Percentiles rank a stretch among this genome's conserved stretches.
These are phyloP conservation scores for Aspergillus sp. DNA, from an alignment of 2,329 filamentous ascomycete species.

Conservation along the genomic window DNA sequence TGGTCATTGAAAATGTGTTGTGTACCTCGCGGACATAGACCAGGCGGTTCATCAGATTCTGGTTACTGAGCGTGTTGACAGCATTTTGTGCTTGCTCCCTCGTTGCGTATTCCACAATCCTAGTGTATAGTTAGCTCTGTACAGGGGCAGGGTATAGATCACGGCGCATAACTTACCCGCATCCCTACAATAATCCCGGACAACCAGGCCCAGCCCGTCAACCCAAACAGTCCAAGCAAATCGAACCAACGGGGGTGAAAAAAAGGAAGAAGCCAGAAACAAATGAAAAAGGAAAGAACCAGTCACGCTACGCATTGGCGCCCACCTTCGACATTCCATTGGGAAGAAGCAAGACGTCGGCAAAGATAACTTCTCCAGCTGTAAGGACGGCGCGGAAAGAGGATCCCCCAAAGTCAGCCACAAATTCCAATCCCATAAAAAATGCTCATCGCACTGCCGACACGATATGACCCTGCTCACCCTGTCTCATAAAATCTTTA, in stretches of 20 bases:
- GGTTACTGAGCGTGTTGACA: slow-evolving; percentile 97
- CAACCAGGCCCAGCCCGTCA: slow-evolving; percentile 97
- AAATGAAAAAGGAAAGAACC: slow-evolving; percentile 61
- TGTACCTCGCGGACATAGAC: slow-evolving; percentile 96
- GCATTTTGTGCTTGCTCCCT: slow-evolving; percentile 98
- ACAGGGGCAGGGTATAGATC: not conserved
- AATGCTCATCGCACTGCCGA: slow-evolving; percentile 21
- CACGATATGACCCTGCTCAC: slow-evolving; percentile 57
- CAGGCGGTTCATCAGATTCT: slow-evolving; percentile 96
- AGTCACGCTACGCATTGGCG: slow-evolving; percentile 86
- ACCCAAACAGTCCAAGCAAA: slow-evolving; percentile 89
- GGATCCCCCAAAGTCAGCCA: slow-evolving; percentile 37
- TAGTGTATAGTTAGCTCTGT: slow-evolving; percentile 36
- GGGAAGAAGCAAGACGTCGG: slow-evolving; percentile 98
- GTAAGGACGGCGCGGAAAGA: slow-evolving; percentile 34
- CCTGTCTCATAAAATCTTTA: slow-evolving; percentile 99
- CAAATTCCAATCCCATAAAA: slow-evolving; percentile 19
- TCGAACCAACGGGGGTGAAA: slow-evolving; percentile 50
- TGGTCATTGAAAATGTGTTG: not conserved
- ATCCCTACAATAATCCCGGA: slow-evolving; percentile 90
- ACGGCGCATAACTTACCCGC: slow-evolving; percentile 72
- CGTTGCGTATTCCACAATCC: slow-evolving; percentile 99
- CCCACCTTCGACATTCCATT: slow-evolving; percentile 99
- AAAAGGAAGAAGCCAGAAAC: slow-evolving; percentile 65
- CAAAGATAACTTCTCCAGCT: slow-evolving; percentile 99